Conservation (phyloP, 2,329 filamentous ascomycete genomes). For the Teratosphaeria epicoccoides region DNA sequence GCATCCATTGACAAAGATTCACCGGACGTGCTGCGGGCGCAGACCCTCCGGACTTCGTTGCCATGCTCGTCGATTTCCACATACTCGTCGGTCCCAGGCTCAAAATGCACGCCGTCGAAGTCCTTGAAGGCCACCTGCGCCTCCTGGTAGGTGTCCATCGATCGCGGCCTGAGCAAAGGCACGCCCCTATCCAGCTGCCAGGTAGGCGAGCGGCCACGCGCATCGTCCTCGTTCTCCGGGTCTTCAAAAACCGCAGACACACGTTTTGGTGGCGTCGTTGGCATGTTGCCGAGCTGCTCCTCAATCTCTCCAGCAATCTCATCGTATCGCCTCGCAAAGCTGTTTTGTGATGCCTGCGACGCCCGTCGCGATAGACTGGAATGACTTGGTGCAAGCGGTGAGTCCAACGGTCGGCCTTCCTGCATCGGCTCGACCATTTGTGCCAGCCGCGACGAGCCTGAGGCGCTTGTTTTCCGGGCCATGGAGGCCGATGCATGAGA, state of each 20-base stretch:
- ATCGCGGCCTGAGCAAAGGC: constrained; percentile 31
- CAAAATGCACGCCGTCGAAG: constrained; percentile 71
- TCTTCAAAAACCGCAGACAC: background rate
- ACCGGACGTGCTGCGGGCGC: constrained; percentile 19
- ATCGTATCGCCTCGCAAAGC: constrained; percentile 21
- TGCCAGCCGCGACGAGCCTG: constrained; percentile 31
- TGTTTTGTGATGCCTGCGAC: constrained; percentile 15
- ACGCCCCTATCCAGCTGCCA: background rate
- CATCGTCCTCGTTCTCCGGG: background rate
- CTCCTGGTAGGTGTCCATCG: constrained; percentile 54
- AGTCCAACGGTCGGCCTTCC: constrained; percentile 25
- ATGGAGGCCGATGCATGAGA: constrained; percentile 24
- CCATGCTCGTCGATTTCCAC: constrained; percentile 23
- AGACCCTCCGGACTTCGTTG: constrained; percentile 23
- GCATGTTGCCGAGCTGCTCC: constrained; percentile 17
- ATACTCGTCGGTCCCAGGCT: constrained; percentile 39
- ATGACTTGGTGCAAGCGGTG: constrained; percentile 21
- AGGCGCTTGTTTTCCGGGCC: constrained; percentile 29
- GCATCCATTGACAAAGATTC: constrained; percentile 18
- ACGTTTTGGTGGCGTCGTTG: constrained; percentile 14
- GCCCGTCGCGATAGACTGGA: background rate
- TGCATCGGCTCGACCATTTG: constrained; percentile 31
- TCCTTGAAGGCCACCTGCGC: constrained; percentile 60
- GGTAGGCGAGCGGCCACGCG: background rate
- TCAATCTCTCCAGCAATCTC: constrained; percentile 22